These are phyloP conservation scores for Metarhizium humberi DNA, from an alignment of 2,329 filamentous ascomycete species.

Conservation along the genomic window DNA sequence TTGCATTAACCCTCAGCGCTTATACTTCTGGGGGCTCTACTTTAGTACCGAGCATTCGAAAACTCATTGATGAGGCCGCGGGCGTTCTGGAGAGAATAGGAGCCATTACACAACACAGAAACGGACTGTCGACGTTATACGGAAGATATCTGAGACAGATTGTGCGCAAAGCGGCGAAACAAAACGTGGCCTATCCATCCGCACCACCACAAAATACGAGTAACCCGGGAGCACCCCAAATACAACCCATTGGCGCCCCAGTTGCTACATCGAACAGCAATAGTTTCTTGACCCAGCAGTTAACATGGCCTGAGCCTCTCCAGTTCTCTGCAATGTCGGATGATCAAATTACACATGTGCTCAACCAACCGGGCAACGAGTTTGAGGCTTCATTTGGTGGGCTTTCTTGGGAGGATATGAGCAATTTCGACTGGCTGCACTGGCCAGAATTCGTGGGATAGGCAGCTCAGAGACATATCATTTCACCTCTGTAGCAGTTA, in stretches of 20 bases:
- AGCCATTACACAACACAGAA: conserved; percentile 53
- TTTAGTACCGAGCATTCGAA: conserved; percentile 52
- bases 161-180: conserved; percentile 25
- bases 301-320: conserved; percentile 40
- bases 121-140: conserved; percentile 51
- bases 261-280: conserved; percentile 10
- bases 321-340: conserved; percentile 63
- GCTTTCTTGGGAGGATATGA: conserved; percentile 50
- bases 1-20: conserved; percentile 54
- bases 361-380: conserved; percentile 52
- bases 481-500: neutral
- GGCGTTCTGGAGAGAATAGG: conserved; percentile 62
- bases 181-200: conserved; percentile 1
- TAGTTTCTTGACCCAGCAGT: conserved; percentile 18
- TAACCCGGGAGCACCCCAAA: conserved; percentile 5
- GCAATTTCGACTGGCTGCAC: conserved; percentile 48
- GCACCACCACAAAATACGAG: conserved; percentile 1
- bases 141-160: conserved; percentile 36
- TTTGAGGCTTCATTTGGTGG: conserved; percentile 47
- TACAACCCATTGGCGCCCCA: conserved; percentile 9
- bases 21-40: conserved; percentile 47
- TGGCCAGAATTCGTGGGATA: conserved; percentile 31
- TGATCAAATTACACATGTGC: conserved; percentile 56
- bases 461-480: neutral
- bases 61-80: conserved; percentile 59